A percentile compares a stretch with the other conserved stretches of the same genome.
phyloP scores from a whole-genome alignment of 805 yeast genomes.

The Metschnikowia continentalis region DNA sequence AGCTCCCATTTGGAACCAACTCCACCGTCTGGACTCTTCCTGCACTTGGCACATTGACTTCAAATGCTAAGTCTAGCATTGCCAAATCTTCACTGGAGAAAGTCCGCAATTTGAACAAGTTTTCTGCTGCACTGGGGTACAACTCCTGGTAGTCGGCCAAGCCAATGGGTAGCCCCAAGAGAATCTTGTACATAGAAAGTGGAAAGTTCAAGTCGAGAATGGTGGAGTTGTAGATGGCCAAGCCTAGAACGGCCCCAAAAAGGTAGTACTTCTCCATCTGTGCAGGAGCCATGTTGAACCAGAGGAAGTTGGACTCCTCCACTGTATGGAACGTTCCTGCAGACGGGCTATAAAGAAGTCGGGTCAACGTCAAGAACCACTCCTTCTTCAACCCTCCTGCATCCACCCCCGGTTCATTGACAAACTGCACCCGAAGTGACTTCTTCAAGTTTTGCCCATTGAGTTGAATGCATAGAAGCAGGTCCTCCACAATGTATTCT shows the following conservation, averaged over 20 bases:
- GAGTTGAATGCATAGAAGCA: slow-evolving; percentile 57
- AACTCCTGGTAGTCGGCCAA: slow-evolving; percentile 64
- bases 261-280: slow-evolving; percentile 58
- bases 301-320: slow-evolving; percentile 65
- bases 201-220: slow-evolving; percentile 82
- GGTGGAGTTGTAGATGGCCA: slow-evolving; percentile 88
- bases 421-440: slow-evolving; percentile 71
- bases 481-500: slow-evolving; percentile 63
- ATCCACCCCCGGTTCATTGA: slow-evolving; percentile 89
- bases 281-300: slow-evolving; percentile 61
- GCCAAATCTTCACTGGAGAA: slow-evolving; percentile 28
- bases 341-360: slow-evolving; percentile 63
- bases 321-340: slow-evolving; percentile 64
- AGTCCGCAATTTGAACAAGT: slow-evolving; percentile 28
- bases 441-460: slow-evolving; percentile 64
- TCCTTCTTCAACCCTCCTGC: slow-evolving; percentile 94
- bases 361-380: slow-evolving; percentile 79
- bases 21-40: slow-evolving; percentile 46
- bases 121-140: slow-evolving; percentile 58
- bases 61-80: slow-evolving; percentile 54
- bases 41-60: slow-evolving; percentile 51
- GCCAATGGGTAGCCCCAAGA: slow-evolving; percentile 51
- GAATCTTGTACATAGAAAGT: slow-evolving; percentile 66
- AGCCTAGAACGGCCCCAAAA: slow-evolving; percentile 82
- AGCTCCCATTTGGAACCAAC: slow-evolving; percentile 56